Base-by-base conservation (phyloP, 768 basidiomycete genomes). In the Floccularia luteovirens region DNA sequence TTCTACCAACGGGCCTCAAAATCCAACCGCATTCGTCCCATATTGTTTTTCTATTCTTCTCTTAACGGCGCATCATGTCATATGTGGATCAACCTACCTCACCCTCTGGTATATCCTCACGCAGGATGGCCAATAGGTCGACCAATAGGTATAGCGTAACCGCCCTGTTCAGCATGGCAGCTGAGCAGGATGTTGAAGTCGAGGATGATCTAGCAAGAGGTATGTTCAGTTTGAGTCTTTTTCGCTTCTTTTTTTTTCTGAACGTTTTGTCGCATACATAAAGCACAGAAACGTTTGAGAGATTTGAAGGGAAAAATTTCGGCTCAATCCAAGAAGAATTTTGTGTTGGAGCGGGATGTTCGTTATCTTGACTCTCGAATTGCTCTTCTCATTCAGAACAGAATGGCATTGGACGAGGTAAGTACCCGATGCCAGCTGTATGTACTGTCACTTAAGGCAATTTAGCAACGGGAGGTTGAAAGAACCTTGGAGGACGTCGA, bases 291-390 rank as follows among this genome's bases (percentile, higher is more conserved):
- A 63, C 90, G 94, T 34, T 69, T 99, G 22, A 75, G 96, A 22
- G 96, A 99, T 52, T 74, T 99, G 47, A 99, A 99, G 67, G 78
- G 84, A 20, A 88, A 92, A 57, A 99, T 99, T 44, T 98, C 96
- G 11, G 87, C 91, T 0, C 96, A 98, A 65, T 93, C 90, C 40
- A 99, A 99, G 75, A 98, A 97, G 79, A 99, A 99, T 67, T 99
- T 99, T 53, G 96, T 99, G 28, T 77, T 99, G 8, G 96, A 99
- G 60, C 84, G 96, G 32, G 96, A 99, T 61, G 96, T 99, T 24
- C 85, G 96, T 37, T 99, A 98, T 60, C 80, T 99, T 31, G 96
- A 99, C 68, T 90, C 89, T 25, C 77, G 96, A 40, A 99, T 99
- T 55, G 96, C 94, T 7, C 71, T 99, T 28, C 76, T 99, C 51